phyloP scores from a whole-genome alignment of 805 yeast species.

The Lachancea cidri region DNA sequence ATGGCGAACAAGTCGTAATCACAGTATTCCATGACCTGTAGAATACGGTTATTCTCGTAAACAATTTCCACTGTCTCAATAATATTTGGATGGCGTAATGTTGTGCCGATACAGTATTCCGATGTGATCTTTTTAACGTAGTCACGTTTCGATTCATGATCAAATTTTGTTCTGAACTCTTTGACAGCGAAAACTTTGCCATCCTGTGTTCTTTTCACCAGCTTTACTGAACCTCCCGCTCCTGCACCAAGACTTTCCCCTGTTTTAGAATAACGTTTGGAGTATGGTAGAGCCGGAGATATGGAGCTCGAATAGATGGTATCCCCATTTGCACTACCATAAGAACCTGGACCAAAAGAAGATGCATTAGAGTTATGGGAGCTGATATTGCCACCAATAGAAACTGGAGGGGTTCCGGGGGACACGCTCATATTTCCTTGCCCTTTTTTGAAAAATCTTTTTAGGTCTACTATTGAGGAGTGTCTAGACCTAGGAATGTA shows the following conservation, averaged over 20 bases:
- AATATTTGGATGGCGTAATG: slow-evolving; percentile 83
- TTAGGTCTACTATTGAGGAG: slow-evolving; percentile 73
- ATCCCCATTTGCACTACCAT: slow-evolving; percentile 35
- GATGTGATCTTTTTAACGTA: slow-evolving; percentile 90
- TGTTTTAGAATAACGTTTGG: slow-evolving; percentile 71
- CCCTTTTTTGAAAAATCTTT: slow-evolving; percentile 59
- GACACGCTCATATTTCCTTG: slow-evolving; percentile 18
- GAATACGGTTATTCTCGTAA: slow-evolving; percentile 78
- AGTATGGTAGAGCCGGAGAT: slow-evolving; percentile 48
- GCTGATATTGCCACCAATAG: slow-evolving; percentile 11
- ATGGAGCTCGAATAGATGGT: slow-evolving; percentile 34
- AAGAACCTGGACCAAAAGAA: slow-evolving; percentile 30
- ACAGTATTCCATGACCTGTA: slow-evolving; percentile 93
- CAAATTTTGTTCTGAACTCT: slow-evolving; percentile 76
- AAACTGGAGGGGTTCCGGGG: slow-evolving; percentile 18
- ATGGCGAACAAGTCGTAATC: slow-evolving; percentile 90
- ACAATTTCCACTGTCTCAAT: slow-evolving; percentile 89
- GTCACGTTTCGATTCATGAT: slow-evolving; percentile 72
- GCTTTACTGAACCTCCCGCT: slow-evolving; percentile 86
- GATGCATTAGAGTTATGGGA: slow-evolving; percentile 16
- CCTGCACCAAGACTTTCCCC: slow-evolving; percentile 92
- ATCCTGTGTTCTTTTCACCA: slow-evolving; percentile 65
- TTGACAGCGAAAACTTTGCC: slow-evolving; percentile 80
- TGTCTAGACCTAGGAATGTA: slow-evolving; percentile 48
- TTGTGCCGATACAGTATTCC: slow-evolving; percentile 90